Conservation (phyloP, 2,329 filamentous ascomycete species). For the Xylariaceae sp. region DNA sequence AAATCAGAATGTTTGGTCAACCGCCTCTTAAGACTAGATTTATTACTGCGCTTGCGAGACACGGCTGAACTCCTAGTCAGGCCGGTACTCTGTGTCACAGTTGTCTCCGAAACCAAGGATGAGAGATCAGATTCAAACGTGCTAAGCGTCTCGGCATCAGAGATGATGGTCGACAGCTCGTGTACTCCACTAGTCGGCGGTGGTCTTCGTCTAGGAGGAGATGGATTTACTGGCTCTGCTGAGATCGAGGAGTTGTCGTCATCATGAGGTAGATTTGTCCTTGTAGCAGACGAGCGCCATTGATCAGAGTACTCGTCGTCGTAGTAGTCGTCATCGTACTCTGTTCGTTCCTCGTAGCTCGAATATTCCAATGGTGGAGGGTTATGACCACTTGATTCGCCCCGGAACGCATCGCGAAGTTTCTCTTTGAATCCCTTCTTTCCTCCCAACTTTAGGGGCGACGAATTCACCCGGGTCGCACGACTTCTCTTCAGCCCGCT, state of each 20-base stretch:
- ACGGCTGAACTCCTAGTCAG: constrained; percentile 42
- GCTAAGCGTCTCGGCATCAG: constrained; percentile 42
- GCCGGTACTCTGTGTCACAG: constrained; percentile 48
- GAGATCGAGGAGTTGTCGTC: constrained; percentile 27
- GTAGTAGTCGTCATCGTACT: constrained; percentile 22
- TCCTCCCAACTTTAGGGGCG: constrained; percentile 41
- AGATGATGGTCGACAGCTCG: constrained; percentile 55
- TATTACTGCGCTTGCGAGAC: constrained; percentile 44
- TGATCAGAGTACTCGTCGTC: constrained; percentile 24
- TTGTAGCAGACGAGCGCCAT: constrained; percentile 29
- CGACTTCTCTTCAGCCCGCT: constrained; percentile 49
- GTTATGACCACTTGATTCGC: constrained; percentile 50
- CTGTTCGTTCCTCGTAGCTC: constrained; percentile 38
- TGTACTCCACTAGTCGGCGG: constrained; percentile 53
- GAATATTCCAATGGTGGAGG: constrained; percentile 44
- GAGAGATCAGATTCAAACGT: constrained; percentile 44
- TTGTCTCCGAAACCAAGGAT: constrained; percentile 46
- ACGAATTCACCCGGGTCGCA: constrained; percentile 47
- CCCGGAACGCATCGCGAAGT: constrained; percentile 58
- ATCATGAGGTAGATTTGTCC: constrained; percentile 28
- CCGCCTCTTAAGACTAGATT: constrained; percentile 61
- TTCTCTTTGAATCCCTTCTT: constrained; percentile 54
- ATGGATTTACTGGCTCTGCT: constrained; percentile 21
- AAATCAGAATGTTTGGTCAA: constrained; percentile 91
- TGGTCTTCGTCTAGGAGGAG: constrained; percentile 30